A percentile compares a stretch with the other conserved stretches of the same genome.
Conservation (phyloP, 352 stramenopile species). For the Globisporangium perplexum region DNA sequence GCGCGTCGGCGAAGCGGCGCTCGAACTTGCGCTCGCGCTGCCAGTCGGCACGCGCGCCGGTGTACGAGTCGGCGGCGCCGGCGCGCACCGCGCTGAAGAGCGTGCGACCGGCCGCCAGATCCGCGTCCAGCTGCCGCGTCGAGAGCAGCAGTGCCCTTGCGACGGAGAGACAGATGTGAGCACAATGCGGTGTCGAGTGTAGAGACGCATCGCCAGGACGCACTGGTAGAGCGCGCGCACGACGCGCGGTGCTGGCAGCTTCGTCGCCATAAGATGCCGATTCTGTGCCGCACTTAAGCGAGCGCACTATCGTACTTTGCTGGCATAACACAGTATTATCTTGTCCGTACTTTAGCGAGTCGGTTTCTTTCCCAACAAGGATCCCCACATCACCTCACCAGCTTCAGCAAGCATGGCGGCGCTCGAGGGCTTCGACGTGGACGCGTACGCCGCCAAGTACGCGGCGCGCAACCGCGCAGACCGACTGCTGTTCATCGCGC, state of each 20-base stretch:
- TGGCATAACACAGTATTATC: too few species aligned
- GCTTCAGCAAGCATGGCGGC: conserved; percentile 2
- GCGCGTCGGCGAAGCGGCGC: conserved; percentile 42
- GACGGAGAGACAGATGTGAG: too few species aligned
- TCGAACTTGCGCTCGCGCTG: conserved; percentile 63
- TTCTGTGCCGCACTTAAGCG: not conserved
- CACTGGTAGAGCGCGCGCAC: conserved; percentile 41
- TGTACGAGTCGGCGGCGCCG: conserved; percentile 54
- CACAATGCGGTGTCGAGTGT: too few species aligned
- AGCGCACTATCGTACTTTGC: too few species aligned
- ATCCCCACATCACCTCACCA: not conserved
- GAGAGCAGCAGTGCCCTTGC: conserved; percentile 49
- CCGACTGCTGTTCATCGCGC: conserved; percentile 65
- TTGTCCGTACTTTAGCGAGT: too few species aligned
- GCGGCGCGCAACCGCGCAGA: conserved; percentile 70
- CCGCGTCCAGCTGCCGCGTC: conserved; percentile 40
- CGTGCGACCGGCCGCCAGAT: conserved; percentile 40
- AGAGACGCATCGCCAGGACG: too few species aligned
- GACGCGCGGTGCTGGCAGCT: conserved; percentile 16
- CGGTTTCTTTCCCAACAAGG: too few species aligned
- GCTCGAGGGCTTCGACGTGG: conserved; percentile 74
- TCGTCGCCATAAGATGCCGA: not conserved
- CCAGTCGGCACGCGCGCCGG: conserved; percentile 64
- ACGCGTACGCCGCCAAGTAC: conserved; percentile 81
- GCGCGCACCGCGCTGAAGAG: conserved; percentile 65